phyloP scores from a whole-genome alignment of 768 basidiomycete genomes.

The Lentinula raphanica region DNA sequence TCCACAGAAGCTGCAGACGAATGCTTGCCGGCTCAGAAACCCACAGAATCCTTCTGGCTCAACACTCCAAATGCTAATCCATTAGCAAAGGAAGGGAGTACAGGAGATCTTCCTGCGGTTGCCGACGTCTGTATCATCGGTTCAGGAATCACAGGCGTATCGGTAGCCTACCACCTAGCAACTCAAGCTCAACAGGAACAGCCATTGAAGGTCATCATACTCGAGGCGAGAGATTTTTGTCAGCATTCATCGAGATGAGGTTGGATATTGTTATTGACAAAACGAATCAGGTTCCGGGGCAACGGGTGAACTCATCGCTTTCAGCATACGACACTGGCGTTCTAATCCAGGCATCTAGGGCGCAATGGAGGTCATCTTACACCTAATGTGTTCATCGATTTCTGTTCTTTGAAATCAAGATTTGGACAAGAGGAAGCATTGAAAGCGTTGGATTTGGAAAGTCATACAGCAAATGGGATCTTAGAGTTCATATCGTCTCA shows the following conservation, averaged over 20 bases:
- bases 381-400: conserved; percentile 41
- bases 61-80: conserved; percentile 59
- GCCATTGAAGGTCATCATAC: conserved; percentile 49
- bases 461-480: conserved; percentile 45
- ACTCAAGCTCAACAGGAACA: conserved; percentile 6
- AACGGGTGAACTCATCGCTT: conserved; percentile 47
- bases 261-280: not conserved
- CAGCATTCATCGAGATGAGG: conserved; percentile 4
- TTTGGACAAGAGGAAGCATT: conserved; percentile 54
- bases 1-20: not conserved
- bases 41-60: conserved; percentile 74
- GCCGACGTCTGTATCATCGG: conserved; percentile 79
- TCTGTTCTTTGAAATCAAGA: conserved; percentile 27
- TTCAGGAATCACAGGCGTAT: conserved; percentile 73
- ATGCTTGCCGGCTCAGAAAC: conserved; percentile 49
- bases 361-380: conserved; percentile 79
- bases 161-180: conserved; percentile 68
- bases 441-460: conserved; percentile 51
- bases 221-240: conserved; percentile 90
- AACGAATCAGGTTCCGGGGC: conserved; percentile 57
- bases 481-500: conserved; percentile 42
- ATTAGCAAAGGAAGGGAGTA: conserved; percentile 61
- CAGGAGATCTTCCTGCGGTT: conserved; percentile 48
- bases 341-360: conserved; percentile 33
- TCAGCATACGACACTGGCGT: not conserved